These are phyloP conservation scores for Solanum dulcamara DNA, from an alignment of 257 asterid genomes.

Conservation along the genomic window DNA sequence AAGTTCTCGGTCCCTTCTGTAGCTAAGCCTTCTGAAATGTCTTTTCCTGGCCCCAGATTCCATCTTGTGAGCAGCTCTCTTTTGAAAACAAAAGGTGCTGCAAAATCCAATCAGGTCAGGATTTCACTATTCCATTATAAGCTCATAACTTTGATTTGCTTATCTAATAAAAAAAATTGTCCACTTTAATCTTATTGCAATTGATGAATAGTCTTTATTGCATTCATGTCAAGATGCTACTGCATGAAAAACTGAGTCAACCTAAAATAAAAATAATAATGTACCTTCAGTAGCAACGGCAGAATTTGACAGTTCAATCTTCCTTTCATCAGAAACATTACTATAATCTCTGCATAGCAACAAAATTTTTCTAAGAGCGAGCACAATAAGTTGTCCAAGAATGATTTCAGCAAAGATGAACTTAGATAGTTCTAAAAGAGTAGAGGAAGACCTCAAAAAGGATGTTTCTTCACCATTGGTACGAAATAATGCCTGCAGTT, in stretches of 20 bases:
- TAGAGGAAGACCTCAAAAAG: slow-evolving; percentile 35
- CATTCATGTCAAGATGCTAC: not conserved
- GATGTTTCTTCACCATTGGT: slow-evolving; percentile 23
- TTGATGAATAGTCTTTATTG: not conserved
- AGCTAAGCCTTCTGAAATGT: slow-evolving; percentile 19
- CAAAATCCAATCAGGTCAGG: slow-evolving; percentile 7
- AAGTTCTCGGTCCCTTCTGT: slow-evolving; percentile 25
- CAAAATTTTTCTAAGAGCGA: not conserved
- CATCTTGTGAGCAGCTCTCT: slow-evolving; percentile 55
- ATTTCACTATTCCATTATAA: not conserved
- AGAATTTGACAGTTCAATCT: not conserved
- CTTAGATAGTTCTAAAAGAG: not conserved
- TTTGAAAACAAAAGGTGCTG: slow-evolving; percentile 38
- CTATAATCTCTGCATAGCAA: not conserved
- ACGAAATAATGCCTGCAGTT: slow-evolving; percentile 14
- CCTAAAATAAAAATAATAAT: not conserved
- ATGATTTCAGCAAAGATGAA: not conserved
- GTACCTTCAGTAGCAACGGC: slow-evolving; percentile 4
- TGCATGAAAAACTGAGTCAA: not conserved
- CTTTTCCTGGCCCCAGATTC: slow-evolving; percentile 34
- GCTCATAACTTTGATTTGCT: not conserved
- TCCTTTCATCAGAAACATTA: not conserved
- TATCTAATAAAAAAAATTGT: not conserved
- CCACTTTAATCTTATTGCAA: not conserved
- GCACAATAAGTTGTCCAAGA: not conserved